Evolutionary conservation across 2,329 filamentous ascomycete species (phyloP).

Genomic region (Clonostachys rhizophaga): DNA sequence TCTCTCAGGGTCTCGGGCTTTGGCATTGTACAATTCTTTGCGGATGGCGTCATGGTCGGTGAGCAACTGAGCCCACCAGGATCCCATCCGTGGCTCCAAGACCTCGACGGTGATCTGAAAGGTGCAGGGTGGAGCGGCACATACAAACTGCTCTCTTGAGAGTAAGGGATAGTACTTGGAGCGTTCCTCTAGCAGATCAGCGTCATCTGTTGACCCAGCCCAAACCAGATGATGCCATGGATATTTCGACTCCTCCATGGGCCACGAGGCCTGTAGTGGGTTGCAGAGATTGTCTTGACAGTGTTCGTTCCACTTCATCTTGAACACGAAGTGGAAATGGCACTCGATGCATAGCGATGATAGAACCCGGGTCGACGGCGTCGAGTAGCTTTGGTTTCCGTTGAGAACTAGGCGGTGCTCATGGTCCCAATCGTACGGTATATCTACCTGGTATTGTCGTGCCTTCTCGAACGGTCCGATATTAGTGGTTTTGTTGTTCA

Average conservation of each 20-base stretch:
- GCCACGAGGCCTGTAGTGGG: constrained; percentile 23
- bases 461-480: constrained; percentile 29
- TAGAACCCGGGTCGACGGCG: constrained; percentile 15
- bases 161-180: constrained; percentile 31
- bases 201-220: constrained; percentile 20
- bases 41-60: constrained; percentile 37
- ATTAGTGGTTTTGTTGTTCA: constrained; percentile 26
- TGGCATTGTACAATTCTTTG: constrained; percentile 29
- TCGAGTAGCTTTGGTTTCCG: constrained; percentile 29
- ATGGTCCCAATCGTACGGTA: constrained; percentile 25
- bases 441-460: constrained; percentile 17
- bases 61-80: constrained; percentile 35
- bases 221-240: constrained; percentile 32
- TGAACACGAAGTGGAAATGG: constrained; percentile 35
- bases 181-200: constrained; percentile 11
- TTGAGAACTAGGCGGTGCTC: constrained; percentile 28
- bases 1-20: constrained; percentile 38
- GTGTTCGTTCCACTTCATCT: constrained; percentile 21
- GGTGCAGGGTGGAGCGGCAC: constrained; percentile 34
- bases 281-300: constrained; percentile 21
- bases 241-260: constrained; percentile 22
- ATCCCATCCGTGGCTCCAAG: constrained; percentile 39
- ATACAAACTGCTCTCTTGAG: constrained; percentile 30
- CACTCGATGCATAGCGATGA: constrained; percentile 33
- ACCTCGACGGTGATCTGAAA: constrained; percentile 41